Evolutionary conservation across 768 basidiomycete genomes (phyloP), one percentile per base, ranked within the genome.

Genomic region (Boletus insuetus): DNA sequence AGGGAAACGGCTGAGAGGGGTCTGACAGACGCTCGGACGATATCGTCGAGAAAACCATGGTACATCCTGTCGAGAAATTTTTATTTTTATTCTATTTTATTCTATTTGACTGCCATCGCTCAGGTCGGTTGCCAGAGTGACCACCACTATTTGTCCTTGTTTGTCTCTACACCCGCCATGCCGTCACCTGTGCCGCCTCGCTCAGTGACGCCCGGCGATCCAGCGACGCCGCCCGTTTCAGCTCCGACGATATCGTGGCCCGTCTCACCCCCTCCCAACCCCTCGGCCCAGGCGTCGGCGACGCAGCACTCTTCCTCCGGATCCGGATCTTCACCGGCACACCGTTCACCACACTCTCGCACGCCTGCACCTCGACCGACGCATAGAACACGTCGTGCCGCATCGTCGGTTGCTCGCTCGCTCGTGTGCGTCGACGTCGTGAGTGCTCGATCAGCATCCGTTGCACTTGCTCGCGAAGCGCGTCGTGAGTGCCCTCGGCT

Each of bases 1-100:
- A 85, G 0, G 86, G 86, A 71, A 79, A 79, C 3, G 78, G 78
- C 35, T 74, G 73, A 0, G 71, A 62, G 17, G 80, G 76, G 10
- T 79, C 73, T 22, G 74, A 67, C 20, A 17, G 69, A 29, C 20
- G 7, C 34, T 57, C 32, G 51, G 19, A 50, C 14, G 13, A 24
- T 11, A 2, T 0, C 3, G 11, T 26, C 16, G 5, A 16, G 39
- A 11, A 38, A 40, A 9, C 59, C 58, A 39, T 19, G 42, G 24
- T 41, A 49, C 37, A 43, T 61, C 14, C 7, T 13, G 10, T 34
- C 12, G 12, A 9, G n/a, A n/a, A 24, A 24, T 24, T 4, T 12
- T 32, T 3, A 16, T 20, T 20, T n/a, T 16, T 20, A 41, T 34
- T 29, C 26, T 24, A 24, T 4, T 16, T 32, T 3, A 16, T 20